phyloP scores from a whole-genome alignment of 2,329 filamentous ascomycete species.

The Blastomyces parvus region DNA sequence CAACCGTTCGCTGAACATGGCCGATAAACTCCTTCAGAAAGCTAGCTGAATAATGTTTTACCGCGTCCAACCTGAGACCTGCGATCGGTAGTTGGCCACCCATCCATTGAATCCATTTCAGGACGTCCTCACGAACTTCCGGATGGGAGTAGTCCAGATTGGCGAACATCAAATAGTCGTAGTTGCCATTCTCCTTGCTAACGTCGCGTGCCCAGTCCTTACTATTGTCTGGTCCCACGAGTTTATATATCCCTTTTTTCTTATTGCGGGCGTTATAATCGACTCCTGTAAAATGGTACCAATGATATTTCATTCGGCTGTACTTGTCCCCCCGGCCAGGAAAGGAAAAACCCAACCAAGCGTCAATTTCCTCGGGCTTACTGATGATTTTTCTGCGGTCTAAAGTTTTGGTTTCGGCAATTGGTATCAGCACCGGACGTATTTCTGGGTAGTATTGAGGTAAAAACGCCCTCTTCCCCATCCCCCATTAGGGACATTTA shows the following conservation, averaged over 20 bases:
- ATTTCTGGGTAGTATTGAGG: neutral
- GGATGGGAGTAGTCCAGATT: constrained; percentile 57
- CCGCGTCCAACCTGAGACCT: constrained; percentile 62
- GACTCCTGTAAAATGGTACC: constrained; percentile 58
- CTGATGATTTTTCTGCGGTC: constrained; percentile 49
- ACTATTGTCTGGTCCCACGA: constrained; percentile 49
- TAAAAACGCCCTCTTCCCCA: neutral
- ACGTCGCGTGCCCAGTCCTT: constrained; percentile 57
- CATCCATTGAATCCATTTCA: constrained; percentile 61
- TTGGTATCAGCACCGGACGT: constrained; percentile 1
- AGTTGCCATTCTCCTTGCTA: constrained; percentile 57
- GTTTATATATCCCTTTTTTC: constrained; percentile 55
- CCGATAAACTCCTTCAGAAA: constrained; percentile 58
- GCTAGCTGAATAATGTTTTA: constrained; percentile 60
- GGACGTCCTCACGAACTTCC: constrained; percentile 55
- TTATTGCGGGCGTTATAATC: constrained; percentile 53
- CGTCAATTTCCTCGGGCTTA: constrained; percentile 53
- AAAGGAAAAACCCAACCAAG: constrained; percentile 60
- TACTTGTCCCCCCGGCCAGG: constrained; percentile 51
- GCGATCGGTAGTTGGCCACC: constrained; percentile 50
- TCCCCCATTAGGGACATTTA: neutral
- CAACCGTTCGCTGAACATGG: constrained; percentile 44
- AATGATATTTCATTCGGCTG: constrained; percentile 54
- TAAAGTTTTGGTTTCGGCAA: constrained; percentile 10
- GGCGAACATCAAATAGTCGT: constrained; percentile 61